Percentiles rank a stretch among this genome's conserved stretches.
These are phyloP conservation scores for Cronartium quercuum DNA, from an alignment of 1,284 basidiomycete species.

Conservation along the genomic window DNA sequence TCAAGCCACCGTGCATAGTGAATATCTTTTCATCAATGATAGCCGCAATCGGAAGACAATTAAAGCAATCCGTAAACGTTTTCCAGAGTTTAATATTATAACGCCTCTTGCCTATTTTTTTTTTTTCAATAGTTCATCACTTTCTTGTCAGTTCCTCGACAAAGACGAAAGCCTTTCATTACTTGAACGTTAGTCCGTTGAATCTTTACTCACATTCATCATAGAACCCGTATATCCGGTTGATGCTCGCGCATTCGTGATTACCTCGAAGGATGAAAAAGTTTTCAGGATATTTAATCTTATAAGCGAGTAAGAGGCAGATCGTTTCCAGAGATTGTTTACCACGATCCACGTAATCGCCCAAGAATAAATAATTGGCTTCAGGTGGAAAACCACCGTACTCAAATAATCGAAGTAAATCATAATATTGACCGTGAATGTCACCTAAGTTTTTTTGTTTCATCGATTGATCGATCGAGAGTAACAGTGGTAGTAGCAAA, in stretches of 20 bases:
- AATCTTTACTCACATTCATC: slow-evolving; percentile 72
- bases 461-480: slow-evolving; percentile 19
- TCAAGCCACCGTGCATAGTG: slow-evolving; percentile 77
- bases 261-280: slow-evolving; percentile 92
- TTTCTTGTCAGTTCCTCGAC: neutral
- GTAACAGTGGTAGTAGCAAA: too few species aligned
- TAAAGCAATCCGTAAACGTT: slow-evolving; percentile 95
- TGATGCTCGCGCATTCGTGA: slow-evolving; percentile 90
- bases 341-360: slow-evolving; percentile 90
- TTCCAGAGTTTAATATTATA: slow-evolving; percentile 99
- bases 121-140: neutral
- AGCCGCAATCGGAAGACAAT: slow-evolving; percentile 87
- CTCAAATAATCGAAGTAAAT: slow-evolving; percentile 84
- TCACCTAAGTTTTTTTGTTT: slow-evolving; percentile 59
- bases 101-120: slow-evolving; percentile 74
- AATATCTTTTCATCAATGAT: slow-evolving; percentile 98
- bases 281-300: slow-evolving; percentile 98
- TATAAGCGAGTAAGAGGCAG: slow-evolving; percentile 77
- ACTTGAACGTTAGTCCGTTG: neutral
- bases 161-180: neutral
- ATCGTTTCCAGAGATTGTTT: slow-evolving; percentile 92
- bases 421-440: slow-evolving; percentile 93
- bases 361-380: slow-evolving; percentile 91
- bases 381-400: slow-evolving; percentile 93
- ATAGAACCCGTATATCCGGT: slow-evolving; percentile 93